A percentile compares a stretch with the other conserved stretches of the same genome.
Conservation (phyloP, 345 rosid species). For the Odontarrhena argentea region DNA sequence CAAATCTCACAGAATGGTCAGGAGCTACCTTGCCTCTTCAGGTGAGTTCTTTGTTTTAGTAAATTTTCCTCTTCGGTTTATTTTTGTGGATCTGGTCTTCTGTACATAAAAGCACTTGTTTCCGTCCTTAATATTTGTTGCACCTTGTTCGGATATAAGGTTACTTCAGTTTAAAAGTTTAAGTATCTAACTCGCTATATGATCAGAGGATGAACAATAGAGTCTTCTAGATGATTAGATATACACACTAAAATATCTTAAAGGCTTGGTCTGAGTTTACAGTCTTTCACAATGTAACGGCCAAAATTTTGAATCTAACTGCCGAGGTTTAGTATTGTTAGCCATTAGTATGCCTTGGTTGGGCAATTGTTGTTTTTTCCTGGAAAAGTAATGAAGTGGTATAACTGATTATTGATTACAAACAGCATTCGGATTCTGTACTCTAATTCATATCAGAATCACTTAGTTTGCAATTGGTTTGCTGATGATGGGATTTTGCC, state of each 20-base stretch:
- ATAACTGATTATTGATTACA: conserved; percentile 10
- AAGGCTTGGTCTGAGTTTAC: background rate
- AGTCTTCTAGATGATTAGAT: conserved; percentile 23
- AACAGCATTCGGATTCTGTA: conserved; percentile 14
- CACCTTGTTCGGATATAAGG: conserved; percentile 19
- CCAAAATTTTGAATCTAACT: background rate
- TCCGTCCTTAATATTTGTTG: background rate
- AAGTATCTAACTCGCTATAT: background rate
- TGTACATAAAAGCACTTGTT: background rate
- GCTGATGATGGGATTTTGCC: conserved; percentile 20
- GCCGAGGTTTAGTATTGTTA: background rate
- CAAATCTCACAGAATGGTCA: conserved; percentile 91
- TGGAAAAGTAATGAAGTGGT: conserved; percentile 8
- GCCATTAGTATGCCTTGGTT: conserved; percentile 9
- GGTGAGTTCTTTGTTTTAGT: conserved; percentile 46
- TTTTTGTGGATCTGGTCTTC: background rate
- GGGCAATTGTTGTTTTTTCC: background rate
- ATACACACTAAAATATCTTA: background rate
- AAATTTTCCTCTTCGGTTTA: background rate
- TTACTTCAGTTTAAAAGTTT: conserved; percentile 7
- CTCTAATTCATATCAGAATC: conserved; percentile 4
- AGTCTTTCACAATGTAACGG: background rate
- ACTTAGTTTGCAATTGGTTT: conserved; percentile 14
- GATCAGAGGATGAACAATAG: background rate
- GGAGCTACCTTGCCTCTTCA: conserved; percentile 98